Percentiles rank a stretch among this genome's conserved stretches.
Evolutionary conservation across 1,284 basidiomycete genomes (phyloP).

Genomic region (Tylopilus sp.): DNA sequence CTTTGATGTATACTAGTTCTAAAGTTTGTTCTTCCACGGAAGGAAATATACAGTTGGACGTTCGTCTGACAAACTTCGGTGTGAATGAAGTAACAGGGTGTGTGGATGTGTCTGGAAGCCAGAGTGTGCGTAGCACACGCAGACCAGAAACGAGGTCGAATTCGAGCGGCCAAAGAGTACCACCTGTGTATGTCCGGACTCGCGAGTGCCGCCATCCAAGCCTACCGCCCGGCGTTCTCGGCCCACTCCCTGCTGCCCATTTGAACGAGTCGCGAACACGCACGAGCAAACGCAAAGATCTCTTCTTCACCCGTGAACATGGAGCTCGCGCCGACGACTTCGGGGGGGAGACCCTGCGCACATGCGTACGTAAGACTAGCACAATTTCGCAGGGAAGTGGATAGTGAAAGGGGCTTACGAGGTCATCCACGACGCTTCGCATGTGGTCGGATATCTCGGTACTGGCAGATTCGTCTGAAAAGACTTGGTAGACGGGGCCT

Average conservation of each 20-base stretch:
- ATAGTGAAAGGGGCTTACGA: slow-evolving; percentile 43
- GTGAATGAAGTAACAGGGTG: too few relatives aligned
- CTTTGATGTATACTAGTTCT: slow-evolving; percentile 29
- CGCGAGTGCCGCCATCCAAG: neutral
- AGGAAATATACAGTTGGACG: slow-evolving; percentile 4
- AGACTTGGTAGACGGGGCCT: slow-evolving; percentile 83
- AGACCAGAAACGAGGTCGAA: neutral
- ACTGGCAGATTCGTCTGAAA: slow-evolving; percentile 62
- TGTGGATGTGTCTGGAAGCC: neutral
- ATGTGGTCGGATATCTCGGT: slow-evolving; percentile 69
- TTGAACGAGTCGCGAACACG: slow-evolving; percentile 84
- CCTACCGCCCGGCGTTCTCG: slow-evolving; percentile 49
- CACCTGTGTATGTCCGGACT: neutral
- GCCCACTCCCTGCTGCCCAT: slow-evolving; percentile 89
- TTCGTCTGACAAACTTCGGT: neutral
- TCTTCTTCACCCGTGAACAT: slow-evolving; percentile 94
- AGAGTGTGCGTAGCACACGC: neutral
- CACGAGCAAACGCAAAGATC: slow-evolving; percentile 89
- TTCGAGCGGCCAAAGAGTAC: too few relatives aligned
- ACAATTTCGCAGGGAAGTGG: neutral
- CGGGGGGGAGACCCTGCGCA: slow-evolving; percentile 66
- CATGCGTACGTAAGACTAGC: neutral
- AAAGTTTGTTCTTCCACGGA: slow-evolving; percentile 6
- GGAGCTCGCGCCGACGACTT: slow-evolving; percentile 72
- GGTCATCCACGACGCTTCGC: slow-evolving; percentile 85